Evolutionary conservation across 495 filamentous ascomycete species (phyloP).

Genomic region (Emericellopsis terricola): DNA sequence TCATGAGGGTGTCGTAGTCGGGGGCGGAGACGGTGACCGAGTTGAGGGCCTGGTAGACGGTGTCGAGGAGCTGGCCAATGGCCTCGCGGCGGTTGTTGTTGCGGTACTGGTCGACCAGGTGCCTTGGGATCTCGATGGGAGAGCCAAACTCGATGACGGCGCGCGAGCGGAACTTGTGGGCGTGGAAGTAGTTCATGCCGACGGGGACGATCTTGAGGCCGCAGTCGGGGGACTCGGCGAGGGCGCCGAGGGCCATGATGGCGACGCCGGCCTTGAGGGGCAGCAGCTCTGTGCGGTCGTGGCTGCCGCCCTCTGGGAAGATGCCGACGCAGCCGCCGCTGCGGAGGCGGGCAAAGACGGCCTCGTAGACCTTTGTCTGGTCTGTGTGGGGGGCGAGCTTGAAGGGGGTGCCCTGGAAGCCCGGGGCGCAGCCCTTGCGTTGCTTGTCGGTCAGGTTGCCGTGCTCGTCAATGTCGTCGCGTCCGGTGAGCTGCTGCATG

Average conservation of each 20-base stretch:
- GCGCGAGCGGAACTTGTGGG: conserved; percentile 93
- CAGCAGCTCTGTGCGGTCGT: conserved; percentile 84
- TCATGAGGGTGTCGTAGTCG: conserved; percentile 95
- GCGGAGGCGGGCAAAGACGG: conserved; percentile 69
- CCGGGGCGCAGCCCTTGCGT: conserved; percentile 32
- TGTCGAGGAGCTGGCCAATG: conserved; percentile 64
- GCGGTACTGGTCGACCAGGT: conserved; percentile 75
- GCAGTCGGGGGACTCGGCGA: conserved; percentile 75
- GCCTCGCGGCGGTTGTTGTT: conserved; percentile 68
- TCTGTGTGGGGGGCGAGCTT: conserved; percentile 88
- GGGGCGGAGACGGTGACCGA: conserved; percentile 86
- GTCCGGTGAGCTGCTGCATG: conserved; percentile 61
- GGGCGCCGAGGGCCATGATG: conserved; percentile 89
- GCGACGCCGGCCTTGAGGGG: conserved; percentile 96
- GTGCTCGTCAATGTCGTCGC: conserved; percentile 45
- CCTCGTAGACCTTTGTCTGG: conserved; percentile 83
- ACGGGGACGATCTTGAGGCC: conserved; percentile 98
- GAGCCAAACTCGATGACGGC: conserved; percentile 93
- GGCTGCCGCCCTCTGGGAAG: conserved; percentile 94
- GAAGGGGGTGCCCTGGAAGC: conserved; percentile 63
- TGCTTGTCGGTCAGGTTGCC: conserved; percentile 27
- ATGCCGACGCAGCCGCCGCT: conserved; percentile 85
- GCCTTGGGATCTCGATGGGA: conserved; percentile 62
- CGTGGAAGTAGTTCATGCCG: conserved; percentile 99
- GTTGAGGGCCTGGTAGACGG: conserved; percentile 65